A percentile compares a stretch with the other conserved stretches of the same genome.
Conservation (phyloP, 2,329 filamentous ascomycete species). For the Neurospora sp. region DNA sequence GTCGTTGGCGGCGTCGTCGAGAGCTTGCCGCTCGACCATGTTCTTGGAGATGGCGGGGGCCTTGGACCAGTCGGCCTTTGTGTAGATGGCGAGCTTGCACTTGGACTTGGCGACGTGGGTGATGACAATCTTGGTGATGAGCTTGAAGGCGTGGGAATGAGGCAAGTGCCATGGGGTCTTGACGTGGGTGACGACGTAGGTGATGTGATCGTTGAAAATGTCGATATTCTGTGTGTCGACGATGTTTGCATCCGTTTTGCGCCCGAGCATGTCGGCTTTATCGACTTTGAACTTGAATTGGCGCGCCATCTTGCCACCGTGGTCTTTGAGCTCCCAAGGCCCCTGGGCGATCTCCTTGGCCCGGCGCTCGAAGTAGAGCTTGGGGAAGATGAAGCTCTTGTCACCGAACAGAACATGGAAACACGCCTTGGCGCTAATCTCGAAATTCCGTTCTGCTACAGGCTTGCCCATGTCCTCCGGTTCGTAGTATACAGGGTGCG, state of each 20-base stretch:
- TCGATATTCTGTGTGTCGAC: conserved; percentile 83
- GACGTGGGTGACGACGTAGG: conserved; percentile 53
- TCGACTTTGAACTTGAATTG: conserved; percentile 75
- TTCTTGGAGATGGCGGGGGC: conserved; percentile 51
- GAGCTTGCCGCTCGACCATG: conserved; percentile 59
- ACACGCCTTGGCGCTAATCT: conserved; percentile 85
- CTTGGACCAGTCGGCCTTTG: conserved; percentile 77
- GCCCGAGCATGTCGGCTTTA: conserved; percentile 55
- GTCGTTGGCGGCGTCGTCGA: conserved; percentile 64
- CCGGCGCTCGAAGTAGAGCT: conserved; percentile 75
- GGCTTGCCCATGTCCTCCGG: conserved; percentile 71
- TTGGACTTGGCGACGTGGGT: conserved; percentile 87
- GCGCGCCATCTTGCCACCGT: conserved; percentile 56
- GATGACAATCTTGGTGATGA: conserved; percentile 86
- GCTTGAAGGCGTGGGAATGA: conserved; percentile 64
- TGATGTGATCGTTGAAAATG: conserved; percentile 64
- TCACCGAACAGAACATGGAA: conserved; percentile 97
- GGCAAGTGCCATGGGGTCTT: conserved; percentile 77
- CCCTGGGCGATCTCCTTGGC: conserved; percentile 76
- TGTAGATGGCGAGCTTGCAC: conserved; percentile 84
- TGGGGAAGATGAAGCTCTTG: conserved; percentile 87
- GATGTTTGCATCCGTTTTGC: conserved; percentile 51
- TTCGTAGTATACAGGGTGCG: conserved; percentile 72
- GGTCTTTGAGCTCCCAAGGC: conserved; percentile 67
- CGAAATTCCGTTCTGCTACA: conserved; percentile 72